These are phyloP conservation scores for Colletotrichum shisoi DNA, from an alignment of 2,329 filamentous ascomycete species.

Conservation along the genomic window DNA sequence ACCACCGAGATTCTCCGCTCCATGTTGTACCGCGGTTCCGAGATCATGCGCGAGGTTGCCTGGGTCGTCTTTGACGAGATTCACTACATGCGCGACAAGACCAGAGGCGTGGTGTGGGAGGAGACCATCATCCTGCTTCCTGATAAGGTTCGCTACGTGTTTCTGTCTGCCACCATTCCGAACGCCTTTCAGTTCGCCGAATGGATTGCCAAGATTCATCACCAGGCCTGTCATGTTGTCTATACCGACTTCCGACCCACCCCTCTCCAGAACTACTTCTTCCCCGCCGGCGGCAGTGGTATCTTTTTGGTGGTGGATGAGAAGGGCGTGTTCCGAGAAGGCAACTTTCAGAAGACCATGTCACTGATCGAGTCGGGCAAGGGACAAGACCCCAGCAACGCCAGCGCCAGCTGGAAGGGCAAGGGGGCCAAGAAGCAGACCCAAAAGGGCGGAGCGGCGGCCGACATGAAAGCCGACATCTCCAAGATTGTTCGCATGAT, in stretches of 20 bases:
- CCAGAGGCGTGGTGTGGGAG: conserved; percentile 96
- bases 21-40: conserved; percentile 96
- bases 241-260: conserved; percentile 99
- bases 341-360: conserved; percentile 98
- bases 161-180: conserved; percentile 96
- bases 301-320: conserved; percentile 96
- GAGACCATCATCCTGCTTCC: conserved; percentile 98
- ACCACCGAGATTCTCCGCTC: conserved; percentile 98
- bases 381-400: conserved; percentile 81
- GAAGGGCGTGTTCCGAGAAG: conserved; percentile 93
- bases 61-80: conserved; percentile 99
- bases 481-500: conserved; percentile 99
- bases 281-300: conserved; percentile 88
- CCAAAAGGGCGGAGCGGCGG: conserved; percentile 79
- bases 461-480: conserved; percentile 78
- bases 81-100: conserved; percentile 96
- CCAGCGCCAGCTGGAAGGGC: conserved; percentile 80
- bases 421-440: conserved; percentile 91
- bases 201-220: conserved; percentile 98
- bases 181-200: conserved; percentile 99
- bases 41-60: conserved; percentile 98
- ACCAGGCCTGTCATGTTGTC: conserved; percentile 97
- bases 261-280: conserved; percentile 96
- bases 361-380: conserved; percentile 85
- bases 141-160: conserved; percentile 98